Evolutionary conservation across 495 filamentous ascomycete species (phyloP).

Genomic region (Durotheca rogersii): DNA sequence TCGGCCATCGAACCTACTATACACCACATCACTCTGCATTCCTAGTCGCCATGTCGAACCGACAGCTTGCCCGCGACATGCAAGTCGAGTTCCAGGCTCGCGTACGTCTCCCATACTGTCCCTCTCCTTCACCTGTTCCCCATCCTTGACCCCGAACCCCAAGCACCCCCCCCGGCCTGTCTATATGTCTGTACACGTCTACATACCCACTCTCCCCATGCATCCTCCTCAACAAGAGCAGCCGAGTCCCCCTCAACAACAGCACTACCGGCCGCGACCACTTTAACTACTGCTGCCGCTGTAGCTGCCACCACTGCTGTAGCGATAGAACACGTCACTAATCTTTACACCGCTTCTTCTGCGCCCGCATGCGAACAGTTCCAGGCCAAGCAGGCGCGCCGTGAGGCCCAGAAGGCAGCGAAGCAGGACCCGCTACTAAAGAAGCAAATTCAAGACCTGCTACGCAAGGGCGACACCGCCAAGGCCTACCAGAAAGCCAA

Average conservation of each 20-base stretch:
- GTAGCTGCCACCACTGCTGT: slow-evolving; percentile 6
- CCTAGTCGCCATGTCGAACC: slow-evolving; percentile 47
- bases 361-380: slow-evolving; percentile 64
- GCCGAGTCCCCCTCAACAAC: no score
- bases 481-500: slow-evolving; percentile 82
- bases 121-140: no score
- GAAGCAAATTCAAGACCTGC: slow-evolving; percentile 79
- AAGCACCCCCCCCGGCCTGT: not conserved
- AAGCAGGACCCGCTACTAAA: slow-evolving; percentile 82
- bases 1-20: not conserved
- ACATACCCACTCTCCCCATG: no score
- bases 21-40: slow-evolving; percentile 23
- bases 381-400: slow-evolving; percentile 79
- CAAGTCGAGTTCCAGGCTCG: slow-evolving; percentile 55
- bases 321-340: no score
- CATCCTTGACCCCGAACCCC: no score
- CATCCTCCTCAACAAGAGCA: no score
- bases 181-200: slow-evolving; percentile 47
- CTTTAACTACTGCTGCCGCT: no score
- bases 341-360: slow-evolving; percentile 4
- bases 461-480: slow-evolving; percentile 68
- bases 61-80: slow-evolving; percentile 53
- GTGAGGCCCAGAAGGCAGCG: slow-evolving; percentile 76
- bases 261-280: no score
- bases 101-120: slow-evolving; percentile 40